Percentiles rank a stretch among this genome's conserved stretches.
Evolutionary conservation across 176 grass and related monocot genomes (phyloP).

Genomic region (Avena sativa): DNA sequence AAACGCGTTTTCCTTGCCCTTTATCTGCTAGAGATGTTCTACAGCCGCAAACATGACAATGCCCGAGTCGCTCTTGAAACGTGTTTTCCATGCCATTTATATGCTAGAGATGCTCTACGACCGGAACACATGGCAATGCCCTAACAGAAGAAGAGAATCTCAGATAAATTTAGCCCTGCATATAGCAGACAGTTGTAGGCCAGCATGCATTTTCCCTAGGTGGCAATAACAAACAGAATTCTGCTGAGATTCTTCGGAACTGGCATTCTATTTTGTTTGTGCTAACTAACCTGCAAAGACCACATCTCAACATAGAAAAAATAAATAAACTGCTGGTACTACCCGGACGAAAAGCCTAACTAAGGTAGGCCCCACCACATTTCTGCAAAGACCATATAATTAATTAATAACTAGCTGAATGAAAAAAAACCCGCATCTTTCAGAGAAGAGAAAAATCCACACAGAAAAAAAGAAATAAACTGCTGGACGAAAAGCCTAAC

Average conservation of each 20-base stretch:
- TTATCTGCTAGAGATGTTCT: too few relatives aligned
- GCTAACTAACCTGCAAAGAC: conserved; percentile 12
- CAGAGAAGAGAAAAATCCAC: background rate
- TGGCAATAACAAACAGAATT: background rate
- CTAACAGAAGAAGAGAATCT: background rate
- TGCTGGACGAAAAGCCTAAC: background rate
- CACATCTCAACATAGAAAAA: background rate
- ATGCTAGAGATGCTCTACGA: too few relatives aligned
- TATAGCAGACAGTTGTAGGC: background rate
- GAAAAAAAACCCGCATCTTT: background rate
- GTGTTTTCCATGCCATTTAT: too few relatives aligned
- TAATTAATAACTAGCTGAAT: background rate
- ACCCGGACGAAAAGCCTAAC: too few relatives aligned
- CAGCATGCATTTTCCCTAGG: conserved; percentile 25
- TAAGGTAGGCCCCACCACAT: too few relatives aligned
- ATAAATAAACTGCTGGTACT: too few relatives aligned
- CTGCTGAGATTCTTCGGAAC: conserved; percentile 18
- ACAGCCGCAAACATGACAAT: background rate
- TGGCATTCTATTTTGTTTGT: conserved; percentile 24
- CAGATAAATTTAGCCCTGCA: background rate
- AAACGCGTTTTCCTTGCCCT: too few relatives aligned
- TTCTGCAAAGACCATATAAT: conserved; percentile 5
- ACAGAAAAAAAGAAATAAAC: background rate
- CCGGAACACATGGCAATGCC: background rate
- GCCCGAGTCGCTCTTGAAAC: background rate